Evolutionary conservation across 768 basidiomycete genomes (phyloP).

Genomic region (Tylopilus plumbeoviolaceoides): DNA sequence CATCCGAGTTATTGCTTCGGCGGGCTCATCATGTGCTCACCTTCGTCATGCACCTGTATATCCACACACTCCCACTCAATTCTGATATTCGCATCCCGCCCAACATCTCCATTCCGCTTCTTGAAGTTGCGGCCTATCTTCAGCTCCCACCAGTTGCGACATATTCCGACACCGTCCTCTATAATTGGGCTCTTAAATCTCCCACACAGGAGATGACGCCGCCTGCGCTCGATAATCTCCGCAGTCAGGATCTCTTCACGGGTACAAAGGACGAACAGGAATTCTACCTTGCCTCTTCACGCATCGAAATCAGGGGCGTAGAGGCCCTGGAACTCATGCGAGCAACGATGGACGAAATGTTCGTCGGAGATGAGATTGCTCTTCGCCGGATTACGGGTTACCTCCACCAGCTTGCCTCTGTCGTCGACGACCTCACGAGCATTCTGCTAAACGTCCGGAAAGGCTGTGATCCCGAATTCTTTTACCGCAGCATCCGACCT

Average conservation of each 20-base stretch:
- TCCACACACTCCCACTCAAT: conserved; percentile 57
- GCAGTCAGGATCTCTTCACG: conserved; percentile 69
- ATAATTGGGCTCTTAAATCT: conserved; percentile 61
- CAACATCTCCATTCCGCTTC: conserved; percentile 68
- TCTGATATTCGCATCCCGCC: conserved; percentile 61
- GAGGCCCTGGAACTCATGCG: conserved; percentile 85
- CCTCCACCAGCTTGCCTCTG: conserved; percentile 54
- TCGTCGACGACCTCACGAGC: conserved; percentile 59
- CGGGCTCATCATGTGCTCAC: conserved; percentile 71
- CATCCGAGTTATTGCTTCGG: conserved; percentile 55
- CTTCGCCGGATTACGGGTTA: conserved; percentile 60
- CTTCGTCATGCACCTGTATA: conserved; percentile 74
- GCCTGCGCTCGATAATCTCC: conserved; percentile 54
- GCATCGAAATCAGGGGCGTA: conserved; percentile 83
- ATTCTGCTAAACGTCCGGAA: conserved; percentile 63
- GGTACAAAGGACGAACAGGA: conserved; percentile 75
- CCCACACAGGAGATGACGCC: conserved; percentile 26
- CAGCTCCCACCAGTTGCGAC: conserved; percentile 86
- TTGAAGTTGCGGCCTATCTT: conserved; percentile 64
- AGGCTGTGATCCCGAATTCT: conserved; percentile 68
- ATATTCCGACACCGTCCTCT: conserved; percentile 88
- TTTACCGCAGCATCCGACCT: conserved; percentile 69
- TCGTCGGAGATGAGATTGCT: conserved; percentile 68
- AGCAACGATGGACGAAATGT: conserved; percentile 80
- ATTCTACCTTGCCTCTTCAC: conserved; percentile 83